Conservation (phyloP, 306 rosid species). For the Gynostemma pentaphyllum region DNA sequence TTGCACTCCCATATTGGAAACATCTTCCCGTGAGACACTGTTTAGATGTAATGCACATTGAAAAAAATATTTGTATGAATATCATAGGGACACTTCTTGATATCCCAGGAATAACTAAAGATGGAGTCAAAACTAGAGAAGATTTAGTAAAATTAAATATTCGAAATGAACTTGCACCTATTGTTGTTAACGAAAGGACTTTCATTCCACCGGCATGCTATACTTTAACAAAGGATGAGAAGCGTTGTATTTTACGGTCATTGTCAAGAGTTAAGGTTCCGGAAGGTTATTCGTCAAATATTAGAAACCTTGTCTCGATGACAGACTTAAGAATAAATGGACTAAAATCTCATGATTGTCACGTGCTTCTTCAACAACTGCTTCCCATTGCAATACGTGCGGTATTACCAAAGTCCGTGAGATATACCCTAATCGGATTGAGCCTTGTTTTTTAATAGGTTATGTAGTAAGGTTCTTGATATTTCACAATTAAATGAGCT, state of each 20-base stretch:
- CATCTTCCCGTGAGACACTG: neutral
- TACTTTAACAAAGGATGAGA: too few relatives aligned
- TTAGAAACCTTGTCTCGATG: too few relatives aligned
- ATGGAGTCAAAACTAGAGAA: too few relatives aligned
- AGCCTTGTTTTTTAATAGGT: neutral
- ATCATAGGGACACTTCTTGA: too few relatives aligned
- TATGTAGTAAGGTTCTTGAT: neutral
- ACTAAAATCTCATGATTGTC: neutral
- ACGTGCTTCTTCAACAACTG: neutral
- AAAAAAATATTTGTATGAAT: neutral
- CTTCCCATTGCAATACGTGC: neutral
- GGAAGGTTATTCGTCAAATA: too few relatives aligned
- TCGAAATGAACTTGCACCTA: too few relatives aligned
- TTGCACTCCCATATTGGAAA: neutral
- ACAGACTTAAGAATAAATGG: neutral
- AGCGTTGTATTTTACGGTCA: too few relatives aligned
- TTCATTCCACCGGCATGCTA: too few relatives aligned
- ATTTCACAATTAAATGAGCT: neutral
- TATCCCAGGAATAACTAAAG: too few relatives aligned
- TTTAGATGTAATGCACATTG: neutral
- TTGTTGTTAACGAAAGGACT: too few relatives aligned
- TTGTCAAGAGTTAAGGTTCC: too few relatives aligned
- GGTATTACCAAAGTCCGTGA: neutral
- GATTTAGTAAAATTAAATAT: too few relatives aligned
- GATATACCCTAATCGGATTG: neutral